Conservation (phyloP, 345 rosid species). For the Acer negundo region DNA sequence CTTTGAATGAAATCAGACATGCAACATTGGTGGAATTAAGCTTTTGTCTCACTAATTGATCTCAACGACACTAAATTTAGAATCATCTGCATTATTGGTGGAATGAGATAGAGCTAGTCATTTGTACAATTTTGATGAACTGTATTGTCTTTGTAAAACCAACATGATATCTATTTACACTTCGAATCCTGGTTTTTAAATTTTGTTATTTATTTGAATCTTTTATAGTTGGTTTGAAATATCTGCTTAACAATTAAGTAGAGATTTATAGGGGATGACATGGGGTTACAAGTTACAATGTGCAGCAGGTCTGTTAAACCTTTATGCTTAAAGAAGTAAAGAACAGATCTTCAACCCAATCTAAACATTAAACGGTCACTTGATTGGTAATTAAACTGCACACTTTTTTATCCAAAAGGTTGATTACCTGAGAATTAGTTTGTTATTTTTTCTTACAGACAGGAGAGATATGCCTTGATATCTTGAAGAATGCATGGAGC, state of each 20-base stretch:
- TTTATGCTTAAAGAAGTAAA: background rate
- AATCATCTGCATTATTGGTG: background rate
- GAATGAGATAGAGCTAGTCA: background rate
- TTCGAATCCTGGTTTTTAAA: background rate
- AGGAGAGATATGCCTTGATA: constrained; percentile 95
- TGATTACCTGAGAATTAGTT: constrained; percentile 3
- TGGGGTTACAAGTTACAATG: background rate
- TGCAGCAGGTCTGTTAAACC: background rate
- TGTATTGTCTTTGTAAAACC: background rate
- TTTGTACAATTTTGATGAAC: background rate
- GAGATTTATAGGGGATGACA: background rate
- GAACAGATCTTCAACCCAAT: background rate
- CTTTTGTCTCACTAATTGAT: background rate
- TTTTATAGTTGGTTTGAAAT: background rate
- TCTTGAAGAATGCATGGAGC: constrained; percentile 99
- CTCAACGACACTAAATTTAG: background rate
- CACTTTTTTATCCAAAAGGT: background rate
- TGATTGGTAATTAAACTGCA: background rate
- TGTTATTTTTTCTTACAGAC: constrained; percentile 51
- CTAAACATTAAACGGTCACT: background rate
- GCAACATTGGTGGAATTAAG: background rate
- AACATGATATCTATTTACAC: background rate
- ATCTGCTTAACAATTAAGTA: background rate
- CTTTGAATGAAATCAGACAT: constrained; percentile 1
- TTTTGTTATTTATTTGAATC: background rate